Evolutionary conservation across 192 early-diverging fungal genomes (phyloP).

Genomic region (Entophlyctis luteolus): DNA sequence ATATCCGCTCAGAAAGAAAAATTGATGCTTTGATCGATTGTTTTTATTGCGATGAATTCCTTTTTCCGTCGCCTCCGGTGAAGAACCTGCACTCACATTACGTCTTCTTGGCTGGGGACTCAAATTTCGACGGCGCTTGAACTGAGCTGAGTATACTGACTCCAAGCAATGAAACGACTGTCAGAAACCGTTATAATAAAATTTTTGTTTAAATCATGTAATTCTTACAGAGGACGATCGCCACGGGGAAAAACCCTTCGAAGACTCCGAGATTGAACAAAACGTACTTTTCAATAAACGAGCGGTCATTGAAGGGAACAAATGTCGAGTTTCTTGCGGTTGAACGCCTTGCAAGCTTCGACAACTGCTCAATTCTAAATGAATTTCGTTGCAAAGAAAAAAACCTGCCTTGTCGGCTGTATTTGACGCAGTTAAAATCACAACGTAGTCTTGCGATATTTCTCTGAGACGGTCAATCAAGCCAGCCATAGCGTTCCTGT

Average conservation of each 20-base stretch:
- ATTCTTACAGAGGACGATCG: conserved; percentile 1
- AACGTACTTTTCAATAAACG: conserved; percentile 19
- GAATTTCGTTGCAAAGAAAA: background rate
- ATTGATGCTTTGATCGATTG: too few species aligned
- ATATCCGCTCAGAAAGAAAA: too few species aligned
- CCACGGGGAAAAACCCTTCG: conserved; percentile 12
- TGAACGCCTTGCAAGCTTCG: background rate
- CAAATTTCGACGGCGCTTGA: conserved; percentile 21
- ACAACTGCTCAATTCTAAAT: background rate
- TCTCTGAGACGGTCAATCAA: background rate
- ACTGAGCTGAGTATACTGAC: conserved; percentile 14
- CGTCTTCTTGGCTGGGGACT: background rate
- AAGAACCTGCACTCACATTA: too few species aligned
- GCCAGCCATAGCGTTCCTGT: background rate
- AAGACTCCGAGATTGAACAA: conserved; percentile 26
- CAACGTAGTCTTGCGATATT: background rate
- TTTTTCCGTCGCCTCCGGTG: too few species aligned
- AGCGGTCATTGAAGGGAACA: conserved; percentile 16
- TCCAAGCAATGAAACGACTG: conserved; percentile 14
- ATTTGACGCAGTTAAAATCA: conserved; percentile 13
- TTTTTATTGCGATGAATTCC: too few species aligned
- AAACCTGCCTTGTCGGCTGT: background rate
- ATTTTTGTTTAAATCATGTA: background rate
- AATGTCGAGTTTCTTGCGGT: background rate
- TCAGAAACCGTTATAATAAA: background rate